phyloP scores from a whole-genome alignment of 176 grass and related monocot genomes.

The Luzula sylvatica region DNA sequence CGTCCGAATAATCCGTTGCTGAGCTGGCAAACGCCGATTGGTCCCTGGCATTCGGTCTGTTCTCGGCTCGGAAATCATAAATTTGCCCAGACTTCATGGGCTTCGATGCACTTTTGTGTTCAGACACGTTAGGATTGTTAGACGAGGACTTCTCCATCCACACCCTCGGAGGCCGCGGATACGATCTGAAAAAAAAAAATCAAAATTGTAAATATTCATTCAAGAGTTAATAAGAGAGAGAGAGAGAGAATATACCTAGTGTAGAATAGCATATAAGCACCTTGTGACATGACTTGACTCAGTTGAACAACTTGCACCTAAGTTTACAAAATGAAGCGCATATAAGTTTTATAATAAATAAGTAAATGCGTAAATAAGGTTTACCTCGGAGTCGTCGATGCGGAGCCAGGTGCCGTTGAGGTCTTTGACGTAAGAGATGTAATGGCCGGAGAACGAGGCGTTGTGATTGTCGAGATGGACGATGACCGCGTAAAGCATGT shows the following conservation, averaged over 20 bases:
- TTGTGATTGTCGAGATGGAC: slow-evolving; percentile 94
- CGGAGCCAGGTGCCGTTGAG: slow-evolving; percentile 93
- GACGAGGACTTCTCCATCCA: slow-evolving; percentile 47
- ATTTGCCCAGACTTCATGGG: slow-evolving; percentile 40
- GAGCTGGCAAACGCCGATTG: slow-evolving; percentile 51
- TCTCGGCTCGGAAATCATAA: slow-evolving; percentile 55
- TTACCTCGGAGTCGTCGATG: slow-evolving; percentile 98
- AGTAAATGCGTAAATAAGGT: background rate
- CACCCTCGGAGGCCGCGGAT: slow-evolving; percentile 63
- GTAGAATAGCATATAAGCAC: slow-evolving; percentile 99
- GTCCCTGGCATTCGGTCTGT: slow-evolving; percentile 16
- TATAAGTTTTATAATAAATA: background rate
- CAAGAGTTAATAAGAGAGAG: too few relatives aligned
- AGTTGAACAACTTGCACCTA: slow-evolving; percentile 71
- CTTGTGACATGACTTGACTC: slow-evolving; percentile 99
- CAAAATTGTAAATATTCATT: too few relatives aligned
- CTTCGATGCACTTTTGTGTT: slow-evolving; percentile 35
- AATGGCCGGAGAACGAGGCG: slow-evolving; percentile 94
- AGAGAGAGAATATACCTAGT: slow-evolving; percentile 40
- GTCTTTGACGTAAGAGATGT: slow-evolving; percentile 94
- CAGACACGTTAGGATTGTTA: slow-evolving; percentile 26
- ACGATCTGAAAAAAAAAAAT: slow-evolving; percentile 44
- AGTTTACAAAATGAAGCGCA: background rate
- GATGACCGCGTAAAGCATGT: slow-evolving; percentile 87
- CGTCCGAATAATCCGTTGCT: slow-evolving; percentile 67